Conservation (phyloP, 805 yeast species). For the Ogataea glucozyma region DNA sequence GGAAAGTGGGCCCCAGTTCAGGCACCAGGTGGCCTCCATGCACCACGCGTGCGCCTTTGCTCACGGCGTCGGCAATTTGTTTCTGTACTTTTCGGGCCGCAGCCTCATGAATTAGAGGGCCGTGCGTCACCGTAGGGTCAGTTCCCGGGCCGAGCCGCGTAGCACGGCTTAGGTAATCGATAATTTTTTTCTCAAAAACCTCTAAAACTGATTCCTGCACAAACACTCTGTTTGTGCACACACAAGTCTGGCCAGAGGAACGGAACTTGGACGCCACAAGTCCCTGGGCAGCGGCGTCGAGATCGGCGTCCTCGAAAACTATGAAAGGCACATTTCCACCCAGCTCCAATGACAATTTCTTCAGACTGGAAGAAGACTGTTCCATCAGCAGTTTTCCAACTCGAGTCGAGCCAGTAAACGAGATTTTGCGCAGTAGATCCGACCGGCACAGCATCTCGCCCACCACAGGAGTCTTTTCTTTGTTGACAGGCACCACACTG, state of each 20-base stretch:
- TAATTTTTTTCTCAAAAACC: conserved; percentile 50
- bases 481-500: conserved; percentile 57
- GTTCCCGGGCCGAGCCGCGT: conserved; percentile 65
- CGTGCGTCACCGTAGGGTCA: conserved; percentile 59
- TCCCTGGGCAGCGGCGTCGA: conserved; percentile 63
- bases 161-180: conserved; percentile 41
- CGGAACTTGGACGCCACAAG: conserved; percentile 66
- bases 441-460: conserved; percentile 61
- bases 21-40: conserved; percentile 58
- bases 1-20: conserved; percentile 66
- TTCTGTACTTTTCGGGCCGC: conserved; percentile 58
- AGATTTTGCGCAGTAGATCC: conserved; percentile 57
- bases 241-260: conserved; percentile 78
- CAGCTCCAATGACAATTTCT: conserved; percentile 69
- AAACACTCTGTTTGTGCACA: conserved; percentile 70
- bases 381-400: conserved; percentile 68
- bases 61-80: conserved; percentile 63
- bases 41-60: conserved; percentile 59
- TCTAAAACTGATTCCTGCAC: conserved; percentile 64
- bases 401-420: conserved; percentile 77
- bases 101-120: conserved; percentile 64
- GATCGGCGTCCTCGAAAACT: conserved; percentile 69
- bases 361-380: conserved; percentile 60
- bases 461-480: conserved; percentile 40
- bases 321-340: conserved; percentile 84